These are phyloP conservation scores for Ormosia semicastrata DNA, from an alignment of 306 rosid genomes.

Conservation along the genomic window DNA sequence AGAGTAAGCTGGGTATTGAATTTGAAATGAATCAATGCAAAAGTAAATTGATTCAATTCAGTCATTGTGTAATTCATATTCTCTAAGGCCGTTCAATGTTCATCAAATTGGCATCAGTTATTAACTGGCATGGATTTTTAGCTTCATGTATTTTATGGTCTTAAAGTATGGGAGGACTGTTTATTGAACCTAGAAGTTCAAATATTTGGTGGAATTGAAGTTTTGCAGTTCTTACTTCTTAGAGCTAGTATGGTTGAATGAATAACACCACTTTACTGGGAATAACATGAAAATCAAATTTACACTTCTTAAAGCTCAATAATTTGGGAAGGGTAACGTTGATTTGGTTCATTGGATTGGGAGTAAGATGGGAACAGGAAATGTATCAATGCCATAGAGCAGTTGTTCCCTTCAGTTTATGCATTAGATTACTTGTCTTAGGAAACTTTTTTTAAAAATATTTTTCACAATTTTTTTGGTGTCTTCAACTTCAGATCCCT, in stretches of 20 bases:
- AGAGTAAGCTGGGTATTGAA: not conserved
- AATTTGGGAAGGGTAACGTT: not conserved
- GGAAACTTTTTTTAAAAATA: not conserved
- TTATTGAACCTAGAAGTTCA: not conserved
- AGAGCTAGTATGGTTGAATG: not conserved
- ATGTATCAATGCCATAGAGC: not conserved
- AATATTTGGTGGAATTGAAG: not conserved
- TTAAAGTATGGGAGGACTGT: not conserved
- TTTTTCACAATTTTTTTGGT: not conserved
- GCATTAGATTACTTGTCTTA: not conserved
- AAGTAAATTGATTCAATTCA: not conserved
- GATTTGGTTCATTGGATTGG: conserved; percentile 16
- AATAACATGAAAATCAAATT: not conserved
- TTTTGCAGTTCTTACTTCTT: not conserved
- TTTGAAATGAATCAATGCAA: not conserved
- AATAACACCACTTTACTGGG: not conserved
- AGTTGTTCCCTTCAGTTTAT: not conserved
- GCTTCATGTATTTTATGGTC: not conserved
- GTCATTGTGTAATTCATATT: not conserved
- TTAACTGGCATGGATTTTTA: not conserved
- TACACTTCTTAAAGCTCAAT: not conserved
- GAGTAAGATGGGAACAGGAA: not conserved
- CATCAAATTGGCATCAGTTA: not conserved
- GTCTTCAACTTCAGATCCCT: not conserved
- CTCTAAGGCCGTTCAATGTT: not conserved